These are phyloP conservation scores for Suhomyces chickasaworum DNA, from an alignment of 1,139 yeast genomes.

Conservation along the genomic window DNA sequence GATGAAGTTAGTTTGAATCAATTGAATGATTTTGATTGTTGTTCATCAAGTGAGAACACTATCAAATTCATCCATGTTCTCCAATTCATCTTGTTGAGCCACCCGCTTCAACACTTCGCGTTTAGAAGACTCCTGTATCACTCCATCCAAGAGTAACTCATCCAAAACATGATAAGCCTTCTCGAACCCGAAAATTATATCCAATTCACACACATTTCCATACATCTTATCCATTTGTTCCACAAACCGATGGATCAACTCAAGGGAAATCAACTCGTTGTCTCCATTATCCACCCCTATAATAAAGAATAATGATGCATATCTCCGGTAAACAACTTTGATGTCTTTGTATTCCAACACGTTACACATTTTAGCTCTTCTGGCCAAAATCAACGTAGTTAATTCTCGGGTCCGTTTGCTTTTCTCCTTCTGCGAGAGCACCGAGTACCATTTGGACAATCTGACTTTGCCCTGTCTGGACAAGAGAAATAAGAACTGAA, in stretches of 20 bases:
- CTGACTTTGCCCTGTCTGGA: constrained; percentile 96
- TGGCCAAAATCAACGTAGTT: constrained; percentile 77
- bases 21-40: not conserved
- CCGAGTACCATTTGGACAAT: constrained; percentile 88
- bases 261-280: constrained; percentile 84
- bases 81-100: constrained; percentile 77
- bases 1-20: too few relatives aligned
- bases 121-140: constrained; percentile 80
- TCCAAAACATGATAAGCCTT: constrained; percentile 91
- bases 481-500: constrained; percentile 74
- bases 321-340: constrained; percentile 85
- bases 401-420: constrained; percentile 81
- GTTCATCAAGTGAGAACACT: constrained; percentile 29
- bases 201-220: constrained; percentile 94
- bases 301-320: constrained; percentile 88
- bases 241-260: constrained; percentile 87
- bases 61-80: constrained; percentile 58
- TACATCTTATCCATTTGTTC: constrained; percentile 96
- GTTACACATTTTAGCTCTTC: constrained; percentile 95
- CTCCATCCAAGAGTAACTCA: constrained; percentile 83
- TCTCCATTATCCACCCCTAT: constrained; percentile 84
- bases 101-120: constrained; percentile 77
- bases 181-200: constrained; percentile 91
- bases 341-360: constrained; percentile 88
- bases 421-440: constrained; percentile 81